phyloP scores from a whole-genome alignment of 1,139 yeast genomes.

The Waltiozyma sp. region DNA sequence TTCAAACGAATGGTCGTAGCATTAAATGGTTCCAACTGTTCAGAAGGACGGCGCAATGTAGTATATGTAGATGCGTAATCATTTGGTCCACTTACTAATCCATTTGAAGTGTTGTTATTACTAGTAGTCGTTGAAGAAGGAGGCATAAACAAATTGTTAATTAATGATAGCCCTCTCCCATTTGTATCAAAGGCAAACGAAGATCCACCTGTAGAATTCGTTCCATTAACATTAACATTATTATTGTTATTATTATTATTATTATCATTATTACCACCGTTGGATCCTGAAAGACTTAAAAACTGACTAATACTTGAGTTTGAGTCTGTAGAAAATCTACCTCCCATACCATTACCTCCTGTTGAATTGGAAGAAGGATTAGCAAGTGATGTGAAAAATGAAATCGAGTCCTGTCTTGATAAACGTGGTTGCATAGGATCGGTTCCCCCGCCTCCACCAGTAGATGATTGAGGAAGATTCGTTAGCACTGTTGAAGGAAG shows the following conservation, averaged over 20 bases:
- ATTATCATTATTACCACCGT: background rate
- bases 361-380: slow-evolving; percentile 3
- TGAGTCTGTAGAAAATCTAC: slow-evolving; percentile 19
- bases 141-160: slow-evolving; percentile 19
- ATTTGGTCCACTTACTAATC: slow-evolving; percentile 9
- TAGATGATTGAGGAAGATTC: background rate
- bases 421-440: slow-evolving; percentile 2
- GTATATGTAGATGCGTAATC: slow-evolving; percentile 9
- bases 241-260: no score
- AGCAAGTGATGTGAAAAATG: slow-evolving; percentile 15
- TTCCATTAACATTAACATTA: background rate
- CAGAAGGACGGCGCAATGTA: slow-evolving; percentile 28
- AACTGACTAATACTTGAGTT: slow-evolving; percentile 17
- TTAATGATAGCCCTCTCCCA: slow-evolving; percentile 27
- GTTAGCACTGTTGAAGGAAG: background rate
- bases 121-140: slow-evolving; percentile 1
- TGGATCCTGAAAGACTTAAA: slow-evolving; percentile 9
- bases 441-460: background rate
- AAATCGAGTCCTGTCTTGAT: slow-evolving; percentile 18
- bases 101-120: slow-evolving; percentile 9
- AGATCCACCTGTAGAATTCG: slow-evolving; percentile 6
- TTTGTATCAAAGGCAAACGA: slow-evolving; percentile 11
- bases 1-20: slow-evolving; percentile 21
- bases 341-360: slow-evolving; percentile 3
- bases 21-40: slow-evolving; percentile 33